phyloP scores from a whole-genome alignment of 2,329 filamentous ascomycete species.

The Pseudogymnoascus sp. region DNA sequence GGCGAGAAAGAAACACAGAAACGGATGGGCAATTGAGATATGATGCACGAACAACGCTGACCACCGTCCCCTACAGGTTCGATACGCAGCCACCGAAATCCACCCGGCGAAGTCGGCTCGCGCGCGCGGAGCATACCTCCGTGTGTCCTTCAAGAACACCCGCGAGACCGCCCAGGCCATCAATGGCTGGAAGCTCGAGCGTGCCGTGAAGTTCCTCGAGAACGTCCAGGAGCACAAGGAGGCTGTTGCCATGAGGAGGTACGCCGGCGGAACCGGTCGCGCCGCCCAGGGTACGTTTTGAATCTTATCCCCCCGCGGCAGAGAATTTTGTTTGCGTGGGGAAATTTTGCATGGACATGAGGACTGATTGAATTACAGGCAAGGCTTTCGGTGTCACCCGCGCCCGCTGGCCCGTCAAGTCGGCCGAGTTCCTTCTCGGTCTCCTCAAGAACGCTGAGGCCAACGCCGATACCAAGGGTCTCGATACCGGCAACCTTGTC shows the following conservation, averaged over 20 bases:
- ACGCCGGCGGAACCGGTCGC: slow-evolving; percentile 90
- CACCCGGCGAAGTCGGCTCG: slow-evolving; percentile 87
- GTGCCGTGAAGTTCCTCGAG: slow-evolving; percentile 93
- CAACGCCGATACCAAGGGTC: slow-evolving; percentile 94
- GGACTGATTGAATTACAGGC: slow-evolving; percentile 49
- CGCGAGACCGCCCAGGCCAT: slow-evolving; percentile 98
- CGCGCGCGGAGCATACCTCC: slow-evolving; percentile 96
- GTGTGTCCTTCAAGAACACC: slow-evolving; percentile 99
- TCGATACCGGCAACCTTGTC: slow-evolving; percentile 93
- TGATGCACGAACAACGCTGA: slow-evolving; percentile 4
- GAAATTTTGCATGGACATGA: neutral
- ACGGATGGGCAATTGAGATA: slow-evolving; percentile 8
- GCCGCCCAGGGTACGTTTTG: slow-evolving; percentile 83
- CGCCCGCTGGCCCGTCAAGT: slow-evolving; percentile 99
- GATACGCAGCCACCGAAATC: slow-evolving; percentile 90
- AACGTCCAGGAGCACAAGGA: slow-evolving; percentile 97
- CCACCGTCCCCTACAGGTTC: slow-evolving; percentile 53
- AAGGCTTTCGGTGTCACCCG: slow-evolving; percentile 98
- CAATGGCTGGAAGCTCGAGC: slow-evolving; percentile 73
- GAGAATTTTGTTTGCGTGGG: neutral
- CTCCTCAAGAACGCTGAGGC: slow-evolving; percentile 97
- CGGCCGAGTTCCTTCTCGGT: slow-evolving; percentile 92
- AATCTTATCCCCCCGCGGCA: slow-evolving; percentile 5
- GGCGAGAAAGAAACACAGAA: neutral
- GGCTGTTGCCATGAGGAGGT: slow-evolving; percentile 97